These are phyloP conservation scores for Amphibolis antarctica DNA, from an alignment of 106 monocot species.

Conservation along the genomic window DNA sequence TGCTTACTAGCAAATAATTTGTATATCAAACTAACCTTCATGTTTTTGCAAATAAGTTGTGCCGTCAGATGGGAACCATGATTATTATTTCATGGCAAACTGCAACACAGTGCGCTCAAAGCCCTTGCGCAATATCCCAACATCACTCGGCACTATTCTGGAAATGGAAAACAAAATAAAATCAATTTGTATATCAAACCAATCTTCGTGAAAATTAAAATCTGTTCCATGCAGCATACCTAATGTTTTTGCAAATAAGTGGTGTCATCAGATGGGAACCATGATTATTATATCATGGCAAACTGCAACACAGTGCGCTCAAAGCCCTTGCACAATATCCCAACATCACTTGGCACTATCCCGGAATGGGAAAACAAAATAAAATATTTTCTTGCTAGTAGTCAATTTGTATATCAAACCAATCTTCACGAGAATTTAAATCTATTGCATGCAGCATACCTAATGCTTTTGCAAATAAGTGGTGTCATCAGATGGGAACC, in stretches of 20 bases:
- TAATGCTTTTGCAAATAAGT: too few species aligned
- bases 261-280: conserved; percentile 4
- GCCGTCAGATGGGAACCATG: conserved; percentile 4
- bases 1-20: too few species aligned
- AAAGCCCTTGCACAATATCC: conserved; percentile 5
- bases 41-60: too few species aligned
- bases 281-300: background rate
- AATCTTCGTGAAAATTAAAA: too few species aligned
- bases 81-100: background rate
- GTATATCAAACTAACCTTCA: too few species aligned
- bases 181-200: too few species aligned
- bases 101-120: background rate
- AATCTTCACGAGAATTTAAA: too few species aligned
- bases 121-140: conserved; percentile 4
- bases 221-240: too few species aligned
- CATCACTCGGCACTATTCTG: background rate
- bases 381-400: too few species aligned
- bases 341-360: conserved; percentile 1
- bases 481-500: conserved; percentile 4
- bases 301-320: background rate
- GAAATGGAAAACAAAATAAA: background rate
- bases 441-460: too few species aligned
- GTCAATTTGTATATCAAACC: too few species aligned
- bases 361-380: background rate
- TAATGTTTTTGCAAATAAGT: too few species aligned